Conservation (phyloP, 257 asterid species). For the Penstemon davidsonii region DNA sequence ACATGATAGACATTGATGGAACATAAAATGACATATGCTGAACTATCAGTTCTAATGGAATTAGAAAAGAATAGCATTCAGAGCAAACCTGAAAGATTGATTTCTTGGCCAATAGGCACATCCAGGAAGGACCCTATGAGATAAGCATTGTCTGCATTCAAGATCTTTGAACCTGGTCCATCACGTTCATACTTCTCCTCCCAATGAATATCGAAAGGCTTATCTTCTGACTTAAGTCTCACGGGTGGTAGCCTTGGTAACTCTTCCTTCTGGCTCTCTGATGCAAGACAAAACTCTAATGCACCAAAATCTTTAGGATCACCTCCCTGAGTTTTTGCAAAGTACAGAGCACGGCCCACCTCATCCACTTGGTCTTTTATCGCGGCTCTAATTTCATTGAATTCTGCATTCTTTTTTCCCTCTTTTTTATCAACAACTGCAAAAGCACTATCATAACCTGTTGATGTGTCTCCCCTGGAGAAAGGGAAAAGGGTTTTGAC, state of each 20-base stretch:
- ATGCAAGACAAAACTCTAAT: conserved; percentile 49
- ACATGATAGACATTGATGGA: conserved; percentile 1
- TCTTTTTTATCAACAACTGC: conserved; percentile 49
- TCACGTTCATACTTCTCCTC: conserved; percentile 82
- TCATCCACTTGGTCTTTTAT: conserved; percentile 87
- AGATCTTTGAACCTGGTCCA: conserved; percentile 55
- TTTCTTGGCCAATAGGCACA: conserved; percentile 90
- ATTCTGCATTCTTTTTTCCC: conserved; percentile 60
- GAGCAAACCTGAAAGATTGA: conserved; percentile 60
- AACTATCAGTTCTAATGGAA: background rate
- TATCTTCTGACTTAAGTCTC: conserved; percentile 86
- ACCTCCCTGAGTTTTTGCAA: conserved; percentile 60
- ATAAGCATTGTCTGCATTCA: conserved; percentile 61
- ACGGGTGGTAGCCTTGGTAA: conserved; percentile 90
- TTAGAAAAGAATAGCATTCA: background rate
- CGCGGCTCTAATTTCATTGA: conserved; percentile 54
- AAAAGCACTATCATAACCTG: conserved; percentile 50
- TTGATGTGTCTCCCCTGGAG: conserved; percentile 55
- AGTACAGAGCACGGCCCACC: conserved; percentile 72
- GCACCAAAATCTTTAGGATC: conserved; percentile 56
- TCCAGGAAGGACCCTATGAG: conserved; percentile 91
- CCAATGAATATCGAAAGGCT: conserved; percentile 75
- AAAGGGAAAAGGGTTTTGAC: conserved; percentile 68
- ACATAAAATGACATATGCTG: background rate
- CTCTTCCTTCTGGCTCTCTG: conserved; percentile 80